Evolutionary conservation across 306 rosid species (phyloP), one percentile per base, ranked within the genome.

Genomic region (Ormosia semicastrata): DNA sequence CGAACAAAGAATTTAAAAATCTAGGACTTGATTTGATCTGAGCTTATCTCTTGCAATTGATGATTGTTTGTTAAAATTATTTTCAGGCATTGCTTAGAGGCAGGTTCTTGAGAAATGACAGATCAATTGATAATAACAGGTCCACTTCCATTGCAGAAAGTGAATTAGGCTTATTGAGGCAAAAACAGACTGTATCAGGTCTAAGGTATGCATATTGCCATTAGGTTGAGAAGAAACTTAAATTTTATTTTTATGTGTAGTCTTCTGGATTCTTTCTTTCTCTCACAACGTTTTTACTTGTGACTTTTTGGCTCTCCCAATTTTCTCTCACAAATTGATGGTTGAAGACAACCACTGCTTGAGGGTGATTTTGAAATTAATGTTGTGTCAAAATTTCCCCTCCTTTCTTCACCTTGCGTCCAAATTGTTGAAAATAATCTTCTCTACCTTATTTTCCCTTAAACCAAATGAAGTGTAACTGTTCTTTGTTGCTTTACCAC

Each of bases 51-150:
- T 84, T 81, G 81, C 49, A 58, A 63, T 77, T 81, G 81, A 60
- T 62, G 68, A 57, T 56, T 67, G 79, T 73, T 13, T 44, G 46
- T 78, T 73, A 43, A 71, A 73, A 66, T 74, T 57, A 66, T 78
- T 84, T 79, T 75, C 94, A 95, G 99, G 91, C 99, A 69, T 85
- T 95, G 79, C 99, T 95, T 71, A 91, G 95, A 88, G 97, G 99
- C 64, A 88, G 98, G 85, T 95, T 96, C 86, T 85, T 96, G 90
- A 90, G 98, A 86, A 91, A 93, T 88, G 93, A 85, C 85, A 92
- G 94, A 81, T 62, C 84, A 37, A 18, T 85, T 78, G 94, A 81
- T 76, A 88, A 73, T 81, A 91, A 80, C 85, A 86, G 93, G 83
- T 83, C 93, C 39, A 54, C 89, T 80, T 93, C 99, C 56, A 62